Evolutionary conservation across 805 yeast species (phyloP), one percentile per base, ranked within the genome.

Genomic region (Brettanomyces custersianus): DNA sequence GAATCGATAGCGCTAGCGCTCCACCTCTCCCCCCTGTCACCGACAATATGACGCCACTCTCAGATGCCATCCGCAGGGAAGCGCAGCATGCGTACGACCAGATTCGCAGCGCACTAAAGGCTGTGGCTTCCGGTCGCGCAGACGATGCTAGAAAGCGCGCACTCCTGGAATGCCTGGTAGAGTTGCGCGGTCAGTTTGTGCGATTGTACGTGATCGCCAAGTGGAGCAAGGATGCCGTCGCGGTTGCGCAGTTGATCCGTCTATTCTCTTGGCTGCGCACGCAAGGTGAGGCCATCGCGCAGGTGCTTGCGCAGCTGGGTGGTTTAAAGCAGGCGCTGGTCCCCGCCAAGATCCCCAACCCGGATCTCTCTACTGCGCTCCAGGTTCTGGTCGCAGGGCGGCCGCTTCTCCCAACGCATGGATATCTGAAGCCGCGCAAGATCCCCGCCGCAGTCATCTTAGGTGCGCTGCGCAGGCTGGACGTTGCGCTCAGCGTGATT

Each of bases 271-370:
- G 94, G 92, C 67, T 92, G 28, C 66, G 92, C 42, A 77, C 77
- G 33, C 94, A 86, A 48, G 83, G 84, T 29, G 49, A 75, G 71
- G 51, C 70, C 69, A 52, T 88, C 69, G 48, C 80, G 58, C 39
- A 76, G 68, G 48, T 77, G 60, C 72, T 80, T 15, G 70, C 78
- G 60, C 77, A 81, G 10, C 62, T 87, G 27, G 82, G 78, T 42
- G 66, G 68, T n/a, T 62, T 82, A 18, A 83, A 78, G 43, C 72
- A 76, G 35, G 74, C 80, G n/a, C 58, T 83, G 43, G 72, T 86
- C 1, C 83, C 87, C 20, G 97, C 98, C 0, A 88, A 94, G 50
- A 61, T 90, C 36, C 95, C 96, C 4, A 85, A 86, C 55, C 92
- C 95, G 0, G 99, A 92, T 57, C 56, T 92, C 16, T 70, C 77